Conservation (phyloP, 768 basidiomycete species). For the Tricholoma matsutake region DNA sequence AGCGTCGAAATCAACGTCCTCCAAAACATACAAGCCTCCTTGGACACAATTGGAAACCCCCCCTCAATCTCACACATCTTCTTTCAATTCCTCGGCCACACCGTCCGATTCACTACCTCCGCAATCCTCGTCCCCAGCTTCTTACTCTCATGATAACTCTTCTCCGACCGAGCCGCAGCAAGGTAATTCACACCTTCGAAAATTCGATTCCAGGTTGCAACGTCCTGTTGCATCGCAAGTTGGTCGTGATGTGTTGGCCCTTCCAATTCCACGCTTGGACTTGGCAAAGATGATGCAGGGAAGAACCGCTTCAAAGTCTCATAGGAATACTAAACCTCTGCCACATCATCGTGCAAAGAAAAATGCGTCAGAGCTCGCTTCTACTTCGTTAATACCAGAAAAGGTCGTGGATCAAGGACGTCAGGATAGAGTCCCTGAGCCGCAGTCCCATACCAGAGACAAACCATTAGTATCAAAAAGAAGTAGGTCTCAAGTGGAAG, state of each 20-base stretch:
- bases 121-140: constrained; percentile 17
- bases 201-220: constrained; percentile 2
- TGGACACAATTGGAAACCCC: constrained; percentile 37
- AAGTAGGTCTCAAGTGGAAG: constrained; percentile 12
- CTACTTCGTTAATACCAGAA: background rate
- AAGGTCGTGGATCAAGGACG: background rate
- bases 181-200: constrained; percentile 8
- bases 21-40: background rate
- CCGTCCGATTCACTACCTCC: constrained; percentile 19
- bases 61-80: constrained; percentile 35
- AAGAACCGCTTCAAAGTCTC: background rate
- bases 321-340: background rate
- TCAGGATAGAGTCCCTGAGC: background rate
- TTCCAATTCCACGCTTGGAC: constrained; percentile 15
- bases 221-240: constrained; percentile 1
- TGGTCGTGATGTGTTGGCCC: background rate
- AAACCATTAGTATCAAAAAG: background rate
- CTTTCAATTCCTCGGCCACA: constrained; percentile 22
- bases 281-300: constrained; percentile 4
- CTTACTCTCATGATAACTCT: constrained; percentile 10
- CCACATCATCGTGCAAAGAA: background rate
- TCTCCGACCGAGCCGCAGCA: constrained; percentile 19
- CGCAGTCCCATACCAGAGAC: background rate
- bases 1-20: background rate
- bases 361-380: background rate